Conservation (phyloP, 371 early-diverging fungal species). For the Mortierella sp. region DNA sequence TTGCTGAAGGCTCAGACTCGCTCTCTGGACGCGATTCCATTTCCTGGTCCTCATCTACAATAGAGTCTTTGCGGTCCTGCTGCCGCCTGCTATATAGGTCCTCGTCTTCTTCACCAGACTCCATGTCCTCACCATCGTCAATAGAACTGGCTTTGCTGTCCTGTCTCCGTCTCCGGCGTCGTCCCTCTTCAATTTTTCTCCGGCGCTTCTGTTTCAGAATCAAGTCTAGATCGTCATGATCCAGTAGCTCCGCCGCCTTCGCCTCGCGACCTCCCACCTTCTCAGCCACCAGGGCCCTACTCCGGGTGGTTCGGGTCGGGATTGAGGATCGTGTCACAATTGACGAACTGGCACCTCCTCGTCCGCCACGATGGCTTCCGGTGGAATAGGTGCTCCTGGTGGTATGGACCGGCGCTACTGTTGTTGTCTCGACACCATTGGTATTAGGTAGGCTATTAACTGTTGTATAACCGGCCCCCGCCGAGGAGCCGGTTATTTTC, state of each 20-base stretch:
- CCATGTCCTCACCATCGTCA: background rate
- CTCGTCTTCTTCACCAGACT: background rate
- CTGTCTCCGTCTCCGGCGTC: conserved; percentile 3
- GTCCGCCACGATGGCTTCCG: background rate
- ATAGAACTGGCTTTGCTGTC: conserved; percentile 4
- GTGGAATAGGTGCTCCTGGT: background rate
- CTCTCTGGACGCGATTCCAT: too few relatives aligned
- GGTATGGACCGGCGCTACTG: background rate
- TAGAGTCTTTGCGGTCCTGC: too few relatives aligned
- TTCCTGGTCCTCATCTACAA: too few relatives aligned
- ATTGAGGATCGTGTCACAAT: background rate
- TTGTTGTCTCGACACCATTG: background rate
- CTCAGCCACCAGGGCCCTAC: too few relatives aligned
- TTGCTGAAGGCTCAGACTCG: too few relatives aligned
- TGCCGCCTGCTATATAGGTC: too few relatives aligned
- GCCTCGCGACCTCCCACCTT: background rate
- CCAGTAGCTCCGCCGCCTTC: background rate
- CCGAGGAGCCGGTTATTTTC: background rate
- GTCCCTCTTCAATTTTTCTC: background rate
- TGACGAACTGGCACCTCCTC: background rate
- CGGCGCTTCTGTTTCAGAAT: background rate
- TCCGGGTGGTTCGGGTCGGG: too few relatives aligned
- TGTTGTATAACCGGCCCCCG: background rate
- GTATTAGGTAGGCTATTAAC: background rate
- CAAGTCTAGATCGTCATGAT: background rate